A percentile compares a stretch with the other conserved stretches of the same genome.
Conservation (phyloP, 768 basidiomycete species). For the Nevesoporus exiguus region DNA sequence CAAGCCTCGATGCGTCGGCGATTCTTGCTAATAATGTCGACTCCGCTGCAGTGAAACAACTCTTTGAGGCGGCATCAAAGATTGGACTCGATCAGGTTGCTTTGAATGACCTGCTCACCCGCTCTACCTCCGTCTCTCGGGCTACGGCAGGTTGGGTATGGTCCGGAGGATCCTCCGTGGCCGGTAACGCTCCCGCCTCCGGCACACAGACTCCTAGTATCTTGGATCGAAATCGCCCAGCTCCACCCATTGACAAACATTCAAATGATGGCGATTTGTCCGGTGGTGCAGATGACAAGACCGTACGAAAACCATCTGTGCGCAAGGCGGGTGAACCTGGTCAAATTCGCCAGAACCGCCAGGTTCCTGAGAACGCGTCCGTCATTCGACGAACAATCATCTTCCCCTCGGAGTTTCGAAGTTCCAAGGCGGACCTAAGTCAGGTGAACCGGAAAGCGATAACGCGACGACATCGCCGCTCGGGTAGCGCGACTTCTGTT, state of each 20-base stretch:
- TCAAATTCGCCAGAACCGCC: slow-evolving; percentile 31
- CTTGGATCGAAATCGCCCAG: slow-evolving; percentile 10
- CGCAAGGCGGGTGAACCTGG: slow-evolving; percentile 23
- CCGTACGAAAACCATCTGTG: slow-evolving; percentile 28
- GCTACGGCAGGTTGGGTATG: slow-evolving; percentile 40
- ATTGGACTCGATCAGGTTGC: slow-evolving; percentile 73
- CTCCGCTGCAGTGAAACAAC: slow-evolving; percentile 58
- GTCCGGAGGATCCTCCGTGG: slow-evolving; percentile 26
- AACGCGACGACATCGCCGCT: slow-evolving; percentile 47
- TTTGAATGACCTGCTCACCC: slow-evolving; percentile 65
- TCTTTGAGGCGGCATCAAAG: slow-evolving; percentile 72
- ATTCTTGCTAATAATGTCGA: slow-evolving; percentile 33
- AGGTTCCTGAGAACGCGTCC: slow-evolving; percentile 39
- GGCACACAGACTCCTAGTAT: slow-evolving; percentile 11
- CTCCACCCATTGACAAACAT: slow-evolving; percentile 23
- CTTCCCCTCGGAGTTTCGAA: slow-evolving; percentile 64
- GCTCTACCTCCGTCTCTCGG: slow-evolving; percentile 65
- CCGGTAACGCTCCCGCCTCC: slow-evolving; percentile 23
- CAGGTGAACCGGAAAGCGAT: slow-evolving; percentile 55
- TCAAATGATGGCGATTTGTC: slow-evolving; percentile 33
- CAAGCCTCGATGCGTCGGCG: slow-evolving; percentile 25
- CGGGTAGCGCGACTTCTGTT: slow-evolving; percentile 56
- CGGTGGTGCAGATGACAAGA: slow-evolving; percentile 22
- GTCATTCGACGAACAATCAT: slow-evolving; percentile 79
- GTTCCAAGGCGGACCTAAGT: slow-evolving; percentile 54